Evolutionary conservation across 495 filamentous ascomycete genomes (phyloP).

Genomic region (Aspergillus mulundensis): DNA sequence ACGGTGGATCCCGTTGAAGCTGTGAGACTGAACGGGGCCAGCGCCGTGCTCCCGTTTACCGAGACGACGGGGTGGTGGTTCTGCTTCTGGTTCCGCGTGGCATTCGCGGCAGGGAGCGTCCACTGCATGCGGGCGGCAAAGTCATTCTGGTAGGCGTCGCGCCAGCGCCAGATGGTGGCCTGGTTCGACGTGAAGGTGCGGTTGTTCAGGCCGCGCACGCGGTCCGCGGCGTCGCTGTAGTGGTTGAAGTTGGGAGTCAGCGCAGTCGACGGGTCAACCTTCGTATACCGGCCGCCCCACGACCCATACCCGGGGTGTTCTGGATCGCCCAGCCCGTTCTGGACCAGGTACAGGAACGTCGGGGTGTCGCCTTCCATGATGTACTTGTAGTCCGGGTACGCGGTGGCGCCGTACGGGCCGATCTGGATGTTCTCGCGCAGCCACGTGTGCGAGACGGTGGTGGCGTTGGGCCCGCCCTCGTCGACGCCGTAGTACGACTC

Average conservation of each 20-base stretch:
- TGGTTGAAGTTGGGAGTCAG: background rate
- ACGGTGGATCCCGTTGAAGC: too few species aligned
- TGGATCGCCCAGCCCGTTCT: slow-evolving; percentile 38
- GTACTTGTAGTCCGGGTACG: slow-evolving; percentile 37
- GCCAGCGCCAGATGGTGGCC: slow-evolving; percentile 36
- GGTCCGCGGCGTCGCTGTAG: slow-evolving; percentile 3
- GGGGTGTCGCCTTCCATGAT: slow-evolving; percentile 45
- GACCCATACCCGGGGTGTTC: slow-evolving; percentile 36
- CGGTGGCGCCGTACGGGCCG: slow-evolving; percentile 32
- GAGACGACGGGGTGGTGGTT: slow-evolving; percentile 37
- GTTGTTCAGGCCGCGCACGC: background rate
- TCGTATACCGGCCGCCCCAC: slow-evolving; percentile 9
- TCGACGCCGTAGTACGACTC: slow-evolving; percentile 31
- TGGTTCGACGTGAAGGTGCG: background rate
- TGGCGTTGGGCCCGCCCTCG: slow-evolving; percentile 35
- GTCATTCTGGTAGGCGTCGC: slow-evolving; percentile 41
- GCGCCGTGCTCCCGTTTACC: slow-evolving; percentile 29
- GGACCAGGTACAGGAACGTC: slow-evolving; percentile 39
- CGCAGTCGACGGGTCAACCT: slow-evolving; percentile 28
- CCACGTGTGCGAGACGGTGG: slow-evolving; percentile 33
- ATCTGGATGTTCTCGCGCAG: slow-evolving; percentile 39
- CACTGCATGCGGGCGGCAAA: slow-evolving; percentile 45
- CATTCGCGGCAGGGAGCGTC: too few species aligned
- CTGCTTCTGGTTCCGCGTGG: slow-evolving; percentile 10
- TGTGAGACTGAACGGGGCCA: slow-evolving; percentile 21